Evolutionary conservation across 169 alveolate genomes (phyloP).

Genomic region (Toxoplasma gondii): DNA sequence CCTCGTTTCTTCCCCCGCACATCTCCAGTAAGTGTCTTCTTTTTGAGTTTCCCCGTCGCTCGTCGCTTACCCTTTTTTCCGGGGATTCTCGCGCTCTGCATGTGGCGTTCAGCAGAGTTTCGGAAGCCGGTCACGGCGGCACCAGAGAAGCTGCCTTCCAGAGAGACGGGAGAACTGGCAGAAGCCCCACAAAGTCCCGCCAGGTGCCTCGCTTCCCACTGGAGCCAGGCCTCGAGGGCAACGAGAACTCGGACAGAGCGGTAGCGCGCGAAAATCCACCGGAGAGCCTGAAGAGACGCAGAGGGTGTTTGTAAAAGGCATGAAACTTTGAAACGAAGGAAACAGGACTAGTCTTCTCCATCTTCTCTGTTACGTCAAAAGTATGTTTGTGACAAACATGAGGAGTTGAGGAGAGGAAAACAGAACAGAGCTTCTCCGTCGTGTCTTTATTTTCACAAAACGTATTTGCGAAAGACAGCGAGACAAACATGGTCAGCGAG

Average conservation of each 20-base stretch:
- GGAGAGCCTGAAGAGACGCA: neutral
- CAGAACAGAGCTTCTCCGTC: no score
- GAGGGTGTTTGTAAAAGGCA: neutral
- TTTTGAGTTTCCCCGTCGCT: neutral
- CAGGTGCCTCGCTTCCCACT: neutral
- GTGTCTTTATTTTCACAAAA: no score
- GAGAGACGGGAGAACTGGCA: neutral
- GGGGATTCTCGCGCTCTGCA: neutral
- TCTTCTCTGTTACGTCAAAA: no score
- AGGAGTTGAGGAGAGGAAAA: no score
- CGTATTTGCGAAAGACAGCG: no score
- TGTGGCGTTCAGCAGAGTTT: neutral
- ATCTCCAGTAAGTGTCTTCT: no score
- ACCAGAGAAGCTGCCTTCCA: neutral
- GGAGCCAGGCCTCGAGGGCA: slow-evolving; percentile 23
- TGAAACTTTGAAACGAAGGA: neutral
- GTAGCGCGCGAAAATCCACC: slow-evolving; percentile 33
- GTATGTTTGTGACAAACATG: no score
- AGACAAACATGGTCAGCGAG: neutral
- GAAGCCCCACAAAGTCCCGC: neutral
- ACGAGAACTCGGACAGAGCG: slow-evolving; percentile 1
- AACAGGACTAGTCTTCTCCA: no score
- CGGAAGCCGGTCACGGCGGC: neutral
- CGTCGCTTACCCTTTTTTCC: neutral
- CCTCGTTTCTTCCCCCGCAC: no score